Base-by-base conservation (phyloP, 176 grass and related monocot genomes). In the Elaeis guineensis region DNA sequence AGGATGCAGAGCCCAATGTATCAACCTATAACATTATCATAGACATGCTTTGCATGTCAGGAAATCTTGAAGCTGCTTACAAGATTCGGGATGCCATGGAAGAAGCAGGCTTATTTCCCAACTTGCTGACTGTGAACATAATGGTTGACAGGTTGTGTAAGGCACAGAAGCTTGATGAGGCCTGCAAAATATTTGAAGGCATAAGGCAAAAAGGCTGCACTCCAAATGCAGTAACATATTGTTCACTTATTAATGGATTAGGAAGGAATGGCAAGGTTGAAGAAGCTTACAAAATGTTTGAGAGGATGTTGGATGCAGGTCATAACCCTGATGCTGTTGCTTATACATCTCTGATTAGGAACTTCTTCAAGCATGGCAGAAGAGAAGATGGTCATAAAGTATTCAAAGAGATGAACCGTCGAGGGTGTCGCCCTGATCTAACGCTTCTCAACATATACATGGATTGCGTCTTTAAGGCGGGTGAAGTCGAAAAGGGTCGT, bases 381-480 rank as follows among this genome's bases (percentile, higher is more conserved):
- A 98, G 82, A 83, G 93, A 97, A 63, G 92, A 97, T 80, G 92
- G 93, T 0, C 87, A 97, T 61, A 97, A 97, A 74, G 88, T 97
- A 23, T 97, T 89, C 66, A 97, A 91, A 85, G 87, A 89, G 72
- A 76, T 97, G 87, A 81, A 67, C 48, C 76, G 72, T 50, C 74
- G 52, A 67, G 70, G 87, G 61, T 89, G 93, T 63, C 55, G 21
- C 17, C 87, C 93, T 67, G 93, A 97, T 82, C 66, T 89, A 62
- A 97, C 78, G 56, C 78, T 97, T 62, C 68, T 97, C 17, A 91
- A 97, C 72, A 92, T 87, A 51, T 97, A 92, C 52, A 97, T 92
- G 93, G 87, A 97, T 73, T 97, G 93, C 32, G 25, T 85, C 64
- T 89, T 97, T 64, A 97, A 97, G 79, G 84, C 70, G 16, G 81